phyloP scores from a whole-genome alignment of 2,329 filamentous ascomycete genomes.

The Aspergillus brasiliensis region DNA sequence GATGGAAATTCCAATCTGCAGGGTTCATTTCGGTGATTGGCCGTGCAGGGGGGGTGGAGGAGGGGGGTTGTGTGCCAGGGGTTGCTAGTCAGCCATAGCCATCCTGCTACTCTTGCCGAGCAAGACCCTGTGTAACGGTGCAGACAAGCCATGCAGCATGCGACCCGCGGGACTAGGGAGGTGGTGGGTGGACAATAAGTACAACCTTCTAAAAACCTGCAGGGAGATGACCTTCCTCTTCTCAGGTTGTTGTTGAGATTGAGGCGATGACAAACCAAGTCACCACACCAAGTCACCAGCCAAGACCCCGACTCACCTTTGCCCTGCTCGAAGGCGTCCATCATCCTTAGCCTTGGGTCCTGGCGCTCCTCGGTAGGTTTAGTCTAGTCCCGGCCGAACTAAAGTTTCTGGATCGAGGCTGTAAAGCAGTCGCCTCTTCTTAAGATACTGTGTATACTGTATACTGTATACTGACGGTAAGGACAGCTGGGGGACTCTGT shows the following conservation, averaged over 20 bases:
- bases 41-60: not conserved
- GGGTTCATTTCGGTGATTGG: not conserved
- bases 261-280: not conserved
- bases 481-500: not conserved
- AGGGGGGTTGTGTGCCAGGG: not conserved
- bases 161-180: not conserved
- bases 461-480: not conserved
- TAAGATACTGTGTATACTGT: too few relatives aligned
- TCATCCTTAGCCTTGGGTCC: not conserved
- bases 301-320: not conserved
- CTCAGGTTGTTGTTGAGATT: too few relatives aligned
- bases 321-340: not conserved
- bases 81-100: not conserved
- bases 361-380: not conserved
- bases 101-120: not conserved
- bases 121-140: slow-evolving; percentile 1
- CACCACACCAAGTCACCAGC: not conserved
- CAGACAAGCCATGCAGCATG: not conserved
- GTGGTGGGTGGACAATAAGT: not conserved
- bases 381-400: slow-evolving; percentile 1
- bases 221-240: not conserved
- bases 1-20: slow-evolving; percentile 1
- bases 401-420: not conserved
- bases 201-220: not conserved
- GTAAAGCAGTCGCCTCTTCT: not conserved